These are phyloP conservation scores for Calonectria hawksworthii DNA, from an alignment of 2,329 filamentous ascomycete genomes.

Conservation along the genomic window DNA sequence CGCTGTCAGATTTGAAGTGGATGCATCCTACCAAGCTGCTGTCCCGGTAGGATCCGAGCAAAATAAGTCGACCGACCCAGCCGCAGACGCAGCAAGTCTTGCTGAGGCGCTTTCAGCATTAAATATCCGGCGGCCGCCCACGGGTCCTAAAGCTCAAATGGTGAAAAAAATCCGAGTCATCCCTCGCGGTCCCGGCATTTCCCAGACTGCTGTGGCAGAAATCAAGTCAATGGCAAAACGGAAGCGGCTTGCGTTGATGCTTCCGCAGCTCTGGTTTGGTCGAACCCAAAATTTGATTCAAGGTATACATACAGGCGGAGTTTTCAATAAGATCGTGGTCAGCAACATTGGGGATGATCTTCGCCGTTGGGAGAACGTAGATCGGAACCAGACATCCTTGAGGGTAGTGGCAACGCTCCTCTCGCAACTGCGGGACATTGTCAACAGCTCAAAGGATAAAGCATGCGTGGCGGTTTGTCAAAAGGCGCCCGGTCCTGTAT, in stretches of 20 bases:
- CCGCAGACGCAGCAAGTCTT: not conserved
- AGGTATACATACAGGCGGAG: conserved; percentile 35
- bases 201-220: conserved; percentile 32
- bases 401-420: conserved; percentile 19
- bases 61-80: not conserved
- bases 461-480: conserved; percentile 21
- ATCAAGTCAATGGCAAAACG: conserved; percentile 34
- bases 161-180: not conserved
- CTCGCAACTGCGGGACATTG: conserved; percentile 3
- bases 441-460: not conserved
- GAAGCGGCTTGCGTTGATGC: not conserved
- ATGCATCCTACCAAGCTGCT: conserved; percentile 13
- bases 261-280: conserved; percentile 48
- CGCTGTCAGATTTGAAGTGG: conserved; percentile 37
- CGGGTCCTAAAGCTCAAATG: not conserved
- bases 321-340: conserved; percentile 26
- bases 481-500: not conserved
- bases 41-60: not conserved
- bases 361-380: conserved; percentile 20
- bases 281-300: conserved; percentile 44
- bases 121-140: not conserved
- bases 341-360: conserved; percentile 2
- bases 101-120: not conserved
- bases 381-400: conserved; percentile 18
- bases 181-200: not conserved